Evolutionary conservation across 805 yeast species (phyloP), one percentile per base, ranked within the genome.

Genomic region (Hemisphaericaspora nanyangensis): DNA sequence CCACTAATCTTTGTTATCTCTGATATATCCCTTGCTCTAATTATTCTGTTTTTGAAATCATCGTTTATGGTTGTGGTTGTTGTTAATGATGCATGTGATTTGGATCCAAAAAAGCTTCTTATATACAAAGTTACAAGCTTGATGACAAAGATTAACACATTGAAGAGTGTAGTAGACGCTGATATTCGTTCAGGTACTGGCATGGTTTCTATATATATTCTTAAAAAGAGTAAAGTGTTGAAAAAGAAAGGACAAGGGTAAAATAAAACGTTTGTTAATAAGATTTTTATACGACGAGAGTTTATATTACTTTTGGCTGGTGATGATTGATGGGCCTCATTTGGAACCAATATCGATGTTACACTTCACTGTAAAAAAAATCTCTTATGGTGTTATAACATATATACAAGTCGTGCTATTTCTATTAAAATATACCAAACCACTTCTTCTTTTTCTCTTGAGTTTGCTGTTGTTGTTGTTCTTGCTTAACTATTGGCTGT

Each of bases 1-100:
- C 63, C 63, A 15, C 40, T 38, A 11, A 44, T 45, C 7, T 42
- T 42, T 11, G 52, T 62, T 17, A 60, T 51, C 11, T 55, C 63
- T 28, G 44, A 26, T 12, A 58, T 57, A 38, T 56, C 52, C 20
- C 15, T 31, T 11, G 44, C 41, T 25, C 29, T 34, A 3, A 40
- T 33, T 13, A 40, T 16, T 16, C 38, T 31, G 24, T 17, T 29
- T 37, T 40, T 19, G 18, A 34, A 29, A 7, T 8, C 20, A 12
- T 26, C 35, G 13, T 33, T 22, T 33, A 5, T 8, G n/a, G 8
- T 12, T 8, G 12, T 12, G 11, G 8, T 22, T 22, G 35, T 15
- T 7, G n/a, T 7, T 16, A 11, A n/a, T 7, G 4, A 22, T 24
- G 12, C 17, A 12, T 22, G 19, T 22, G 17, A 6, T 20, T 28